These are phyloP conservation scores for Ceratobasidium sp. DNA, from an alignment of 1,284 basidiomycete genomes.

Conservation along the genomic window DNA sequence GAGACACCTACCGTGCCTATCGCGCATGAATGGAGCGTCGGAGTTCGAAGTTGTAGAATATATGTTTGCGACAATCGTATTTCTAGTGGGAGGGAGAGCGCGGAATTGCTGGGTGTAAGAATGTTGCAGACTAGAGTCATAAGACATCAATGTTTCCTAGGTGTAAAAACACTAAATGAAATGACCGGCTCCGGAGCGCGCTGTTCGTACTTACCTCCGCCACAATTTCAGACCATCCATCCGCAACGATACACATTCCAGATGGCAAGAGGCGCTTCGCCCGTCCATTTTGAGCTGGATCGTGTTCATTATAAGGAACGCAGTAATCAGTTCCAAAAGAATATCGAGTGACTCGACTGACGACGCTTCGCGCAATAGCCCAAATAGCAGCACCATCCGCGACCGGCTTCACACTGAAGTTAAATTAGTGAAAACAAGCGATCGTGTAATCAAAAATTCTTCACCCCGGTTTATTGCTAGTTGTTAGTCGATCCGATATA, in stretches of 20 bases:
- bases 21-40: neutral
- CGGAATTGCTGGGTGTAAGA: neutral
- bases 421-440: neutral
- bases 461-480: slow-evolving; percentile 5
- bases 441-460: neutral
- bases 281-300: neutral
- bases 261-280: neutral
- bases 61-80: neutral
- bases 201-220: neutral
- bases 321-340: neutral
- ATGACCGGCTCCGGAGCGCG: no score
- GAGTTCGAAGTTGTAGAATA: neutral
- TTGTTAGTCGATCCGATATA: neutral
- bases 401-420: slow-evolving; percentile 12
- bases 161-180: neutral
- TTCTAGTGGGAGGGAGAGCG: neutral
- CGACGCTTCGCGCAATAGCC: neutral
- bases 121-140: neutral
- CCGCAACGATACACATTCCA: neutral
- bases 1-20: neutral
- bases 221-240: slow-evolving; percentile 20
- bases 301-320: neutral
- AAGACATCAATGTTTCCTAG: neutral
- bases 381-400: slow-evolving; percentile 39
- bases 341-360: slow-evolving; percentile 2